Evolutionary conservation across 73 alveolate species (phyloP).

Genomic region (Tetrahymena elliotti): DNA sequence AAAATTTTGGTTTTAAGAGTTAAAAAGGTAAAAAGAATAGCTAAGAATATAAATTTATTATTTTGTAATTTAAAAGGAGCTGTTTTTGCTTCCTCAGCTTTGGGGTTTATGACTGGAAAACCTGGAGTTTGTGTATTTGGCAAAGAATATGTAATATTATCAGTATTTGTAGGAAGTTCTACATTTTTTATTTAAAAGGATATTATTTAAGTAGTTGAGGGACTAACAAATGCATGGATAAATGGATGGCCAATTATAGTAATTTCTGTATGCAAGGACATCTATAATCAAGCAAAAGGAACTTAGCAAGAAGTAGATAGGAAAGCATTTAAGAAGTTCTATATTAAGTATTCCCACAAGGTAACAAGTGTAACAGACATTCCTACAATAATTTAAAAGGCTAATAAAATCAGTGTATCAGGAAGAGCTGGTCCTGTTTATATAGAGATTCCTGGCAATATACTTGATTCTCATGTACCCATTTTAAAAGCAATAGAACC

Average conservation of each 20-base stretch:
- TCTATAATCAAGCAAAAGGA: constrained; percentile 54
- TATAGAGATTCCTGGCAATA: constrained; percentile 77
- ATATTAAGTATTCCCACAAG: constrained; percentile 43
- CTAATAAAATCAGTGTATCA: constrained; percentile 52
- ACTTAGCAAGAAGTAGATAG: constrained; percentile 73
- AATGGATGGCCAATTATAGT: constrained; percentile 86
- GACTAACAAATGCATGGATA: constrained; percentile 74
- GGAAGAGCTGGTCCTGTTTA: constrained; percentile 87
- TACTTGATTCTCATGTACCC: constrained; percentile 43
- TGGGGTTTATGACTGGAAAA: constrained; percentile 64
- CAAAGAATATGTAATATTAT: constrained; percentile 74
- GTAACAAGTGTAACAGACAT: constrained; percentile 42
- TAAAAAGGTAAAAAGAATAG: constrained; percentile 49
- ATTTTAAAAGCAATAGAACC: constrained; percentile 5
- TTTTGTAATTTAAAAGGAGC: background rate
- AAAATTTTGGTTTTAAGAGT: constrained; percentile 69
- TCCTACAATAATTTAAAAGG: constrained; percentile 63
- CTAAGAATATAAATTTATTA: background rate
- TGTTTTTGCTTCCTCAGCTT: constrained; percentile 24
- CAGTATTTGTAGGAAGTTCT: background rate
- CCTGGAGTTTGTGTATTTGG: constrained; percentile 81
- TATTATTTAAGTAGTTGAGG: constrained; percentile 71
- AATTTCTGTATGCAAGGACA: constrained; percentile 70
- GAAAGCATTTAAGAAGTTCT: constrained; percentile 50
- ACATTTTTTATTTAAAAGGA: constrained; percentile 41